Conservation (phyloP, 1,284 basidiomycete species). For the Heterobasidion occidentale region DNA sequence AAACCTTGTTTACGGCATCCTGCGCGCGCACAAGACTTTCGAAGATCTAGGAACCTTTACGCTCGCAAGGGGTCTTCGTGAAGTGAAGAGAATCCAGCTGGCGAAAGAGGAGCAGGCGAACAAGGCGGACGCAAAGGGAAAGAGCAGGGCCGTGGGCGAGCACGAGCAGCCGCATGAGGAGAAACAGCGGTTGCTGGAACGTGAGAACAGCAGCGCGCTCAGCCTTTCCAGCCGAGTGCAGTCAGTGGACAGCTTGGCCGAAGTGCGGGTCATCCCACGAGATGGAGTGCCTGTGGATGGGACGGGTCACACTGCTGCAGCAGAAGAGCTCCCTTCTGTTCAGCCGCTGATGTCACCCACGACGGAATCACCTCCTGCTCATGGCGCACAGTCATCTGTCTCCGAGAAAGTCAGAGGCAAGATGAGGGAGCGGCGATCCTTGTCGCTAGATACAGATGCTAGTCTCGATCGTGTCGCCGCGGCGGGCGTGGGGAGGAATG, state of each 20-base stretch:
- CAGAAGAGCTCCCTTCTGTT: slow-evolving; percentile 16
- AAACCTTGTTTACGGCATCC: slow-evolving; percentile 80
- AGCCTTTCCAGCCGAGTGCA: slow-evolving; percentile 15
- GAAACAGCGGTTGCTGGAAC: slow-evolving; percentile 53
- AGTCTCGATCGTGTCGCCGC: slow-evolving; percentile 59
- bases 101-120: slow-evolving; percentile 60
- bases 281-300: slow-evolving; percentile 17
- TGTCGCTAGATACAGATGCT: slow-evolving; percentile 49
- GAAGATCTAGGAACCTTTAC: slow-evolving; percentile 89
- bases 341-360: slow-evolving; percentile 35
- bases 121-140: slow-evolving; percentile 28
- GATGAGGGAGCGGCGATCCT: slow-evolving; percentile 63
- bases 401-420: slow-evolving; percentile 88
- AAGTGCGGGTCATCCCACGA: slow-evolving; percentile 13
- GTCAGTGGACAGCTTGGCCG: slow-evolving; percentile 19
- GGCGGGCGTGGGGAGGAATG: slow-evolving; percentile 72
- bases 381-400: slow-evolving; percentile 23
- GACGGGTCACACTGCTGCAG: slow-evolving; percentile 3
- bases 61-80: slow-evolving; percentile 72
- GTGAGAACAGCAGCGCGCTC: slow-evolving; percentile 24
- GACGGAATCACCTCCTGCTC: slow-evolving; percentile 20
- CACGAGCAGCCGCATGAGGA: slow-evolving; percentile 40
- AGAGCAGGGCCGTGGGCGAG: slow-evolving; percentile 21
- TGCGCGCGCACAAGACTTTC: slow-evolving; percentile 77
- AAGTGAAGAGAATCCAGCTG: slow-evolving; percentile 69